A percentile compares a stretch with the other conserved stretches of the same genome.
phyloP scores from a whole-genome alignment of 306 rosid species.

The Psophocarpus tetragonolobus region DNA sequence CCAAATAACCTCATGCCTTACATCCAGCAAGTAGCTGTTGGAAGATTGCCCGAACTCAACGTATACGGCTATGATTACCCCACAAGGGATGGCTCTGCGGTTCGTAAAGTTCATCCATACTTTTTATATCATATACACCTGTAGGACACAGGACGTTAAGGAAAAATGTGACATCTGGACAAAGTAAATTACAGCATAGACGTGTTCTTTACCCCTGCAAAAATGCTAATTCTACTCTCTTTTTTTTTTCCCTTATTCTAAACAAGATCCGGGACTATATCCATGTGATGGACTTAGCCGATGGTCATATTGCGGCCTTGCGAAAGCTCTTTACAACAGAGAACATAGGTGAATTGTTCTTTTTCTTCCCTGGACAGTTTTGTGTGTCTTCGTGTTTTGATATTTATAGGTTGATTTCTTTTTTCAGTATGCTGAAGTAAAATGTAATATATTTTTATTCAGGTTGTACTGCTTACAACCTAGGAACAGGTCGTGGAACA shows the following conservation, averaged over 20 bases:
- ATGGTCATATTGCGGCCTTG: conserved; percentile 95
- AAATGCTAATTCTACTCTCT: conserved; percentile 10
- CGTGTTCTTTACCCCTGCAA: not conserved
- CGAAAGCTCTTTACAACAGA: conserved; percentile 70
- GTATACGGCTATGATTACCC: conserved; percentile 89
- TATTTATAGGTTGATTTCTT: not conserved
- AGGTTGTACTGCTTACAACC: conserved; percentile 90
- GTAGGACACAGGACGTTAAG: not conserved
- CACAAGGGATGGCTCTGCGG: conserved; percentile 88
- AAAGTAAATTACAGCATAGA: not conserved
- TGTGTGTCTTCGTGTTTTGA: not conserved
- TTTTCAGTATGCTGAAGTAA: conserved; percentile 24
- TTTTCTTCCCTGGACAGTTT: conserved; percentile 1
- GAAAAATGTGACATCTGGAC: not conserved
- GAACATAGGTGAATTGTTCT: conserved; percentile 55
- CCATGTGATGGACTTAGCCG: conserved; percentile 99
- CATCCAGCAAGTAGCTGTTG: conserved; percentile 93
- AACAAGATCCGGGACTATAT: conserved; percentile 89
- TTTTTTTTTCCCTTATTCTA: conserved; percentile 8
- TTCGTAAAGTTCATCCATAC: conserved; percentile 37
- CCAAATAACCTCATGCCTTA: conserved; percentile 98
- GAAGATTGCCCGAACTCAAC: conserved; percentile 85
- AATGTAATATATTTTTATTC: conserved; percentile 29
- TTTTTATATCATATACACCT: not conserved
- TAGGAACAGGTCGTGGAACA: conserved; percentile 90